phyloP scores from a whole-genome alignment of 495 filamentous ascomycete species.

The Penicillium antarcticum region DNA sequence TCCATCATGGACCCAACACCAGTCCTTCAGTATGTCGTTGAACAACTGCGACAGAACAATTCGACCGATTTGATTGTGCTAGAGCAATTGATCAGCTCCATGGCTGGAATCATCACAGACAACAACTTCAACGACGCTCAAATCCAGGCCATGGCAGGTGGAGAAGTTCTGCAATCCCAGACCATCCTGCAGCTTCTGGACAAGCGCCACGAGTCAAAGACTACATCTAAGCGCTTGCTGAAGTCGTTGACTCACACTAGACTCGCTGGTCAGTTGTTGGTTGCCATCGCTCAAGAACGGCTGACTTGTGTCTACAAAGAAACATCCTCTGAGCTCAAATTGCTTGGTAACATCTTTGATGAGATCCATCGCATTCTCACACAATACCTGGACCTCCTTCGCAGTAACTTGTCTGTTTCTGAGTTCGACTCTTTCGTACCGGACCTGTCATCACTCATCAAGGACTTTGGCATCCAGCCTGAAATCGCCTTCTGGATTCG shows the following conservation, averaged over 20 bases:
- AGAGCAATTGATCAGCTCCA: slow-evolving; percentile 80
- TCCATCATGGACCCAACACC: slow-evolving; percentile 80
- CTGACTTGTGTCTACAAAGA: slow-evolving; percentile 74
- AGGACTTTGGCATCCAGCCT: slow-evolving; percentile 76
- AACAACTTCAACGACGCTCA: slow-evolving; percentile 83
- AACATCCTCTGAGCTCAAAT: slow-evolving; percentile 69
- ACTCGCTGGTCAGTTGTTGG: slow-evolving; percentile 73
- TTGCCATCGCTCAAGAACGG: slow-evolving; percentile 86
- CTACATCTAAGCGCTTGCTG: slow-evolving; percentile 72
- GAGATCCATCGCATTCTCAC: slow-evolving; percentile 79
- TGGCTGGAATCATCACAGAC: slow-evolving; percentile 88
- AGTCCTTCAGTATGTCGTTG: slow-evolving; percentile 81
- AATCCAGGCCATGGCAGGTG: slow-evolving; percentile 80
- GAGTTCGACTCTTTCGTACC: slow-evolving; percentile 85
- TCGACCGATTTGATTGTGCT: slow-evolving; percentile 85
- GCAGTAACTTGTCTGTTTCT: slow-evolving; percentile 68
- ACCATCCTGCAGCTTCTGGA: slow-evolving; percentile 76
- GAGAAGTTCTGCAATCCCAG: slow-evolving; percentile 71
- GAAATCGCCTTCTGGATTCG: slow-evolving; percentile 85
- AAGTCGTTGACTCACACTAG: slow-evolving; percentile 67
- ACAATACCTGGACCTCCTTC: slow-evolving; percentile 86
- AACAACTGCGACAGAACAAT: slow-evolving; percentile 75
- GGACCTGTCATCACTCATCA: slow-evolving; percentile 65
- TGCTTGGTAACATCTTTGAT: slow-evolving; percentile 81
- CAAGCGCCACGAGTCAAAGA: slow-evolving; percentile 65